These are phyloP conservation scores for Plasmodium malariae DNA, from an alignment of 169 alveolate species.

Conservation along the genomic window DNA sequence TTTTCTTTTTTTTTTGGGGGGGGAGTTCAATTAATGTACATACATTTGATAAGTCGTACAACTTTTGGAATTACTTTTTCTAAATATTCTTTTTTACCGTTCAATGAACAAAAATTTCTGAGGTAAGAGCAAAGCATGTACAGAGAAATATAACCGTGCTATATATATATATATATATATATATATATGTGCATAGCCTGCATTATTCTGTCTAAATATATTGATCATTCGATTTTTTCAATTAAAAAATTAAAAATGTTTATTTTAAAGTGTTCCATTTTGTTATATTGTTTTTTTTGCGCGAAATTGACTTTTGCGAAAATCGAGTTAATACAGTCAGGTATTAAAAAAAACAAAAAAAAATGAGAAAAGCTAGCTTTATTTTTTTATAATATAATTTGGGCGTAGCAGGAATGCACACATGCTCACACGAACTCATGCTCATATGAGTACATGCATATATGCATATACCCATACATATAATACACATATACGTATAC, in stretches of 20 bases:
- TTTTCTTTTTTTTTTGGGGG: too few species aligned
- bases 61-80: too few species aligned
- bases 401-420: too few species aligned
- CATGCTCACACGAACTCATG: too few species aligned
- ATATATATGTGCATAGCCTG: background rate
- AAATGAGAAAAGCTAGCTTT: background rate
- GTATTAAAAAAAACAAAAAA: constrained; percentile 10
- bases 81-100: too few species aligned
- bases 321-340: constrained; percentile 42
- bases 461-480: background rate
- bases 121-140: too few species aligned
- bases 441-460: background rate
- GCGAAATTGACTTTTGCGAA: constrained; percentile 1
- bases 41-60: too few species aligned
- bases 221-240: background rate
- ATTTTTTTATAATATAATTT: too few species aligned
- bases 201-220: background rate
- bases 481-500: background rate
- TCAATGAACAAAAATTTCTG: too few species aligned
- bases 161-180: background rate
- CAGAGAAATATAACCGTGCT: too few species aligned
- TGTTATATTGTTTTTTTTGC: constrained; percentile 5
- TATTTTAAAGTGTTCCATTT: background rate
- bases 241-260: constrained; percentile 16
- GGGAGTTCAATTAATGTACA: too few species aligned